Conservation (phyloP, 1,284 basidiomycete species). For the Melampsora abietis-canadensis region DNA sequence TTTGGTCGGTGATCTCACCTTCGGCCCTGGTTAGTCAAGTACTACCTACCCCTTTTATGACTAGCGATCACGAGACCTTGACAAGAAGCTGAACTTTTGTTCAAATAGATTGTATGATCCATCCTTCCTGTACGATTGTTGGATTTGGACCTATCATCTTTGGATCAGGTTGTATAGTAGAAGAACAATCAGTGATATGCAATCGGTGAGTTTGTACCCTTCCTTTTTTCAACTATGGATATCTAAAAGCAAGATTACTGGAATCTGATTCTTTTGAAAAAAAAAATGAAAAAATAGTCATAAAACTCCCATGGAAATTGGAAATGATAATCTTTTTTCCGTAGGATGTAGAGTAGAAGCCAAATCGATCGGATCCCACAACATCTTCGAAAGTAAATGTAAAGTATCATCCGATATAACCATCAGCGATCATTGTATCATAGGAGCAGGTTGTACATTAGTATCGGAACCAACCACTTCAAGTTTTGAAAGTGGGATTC, state of each 20-base stretch:
- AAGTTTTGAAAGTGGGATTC: background rate
- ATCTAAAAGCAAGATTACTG: too few species aligned
- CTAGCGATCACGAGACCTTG: background rate
- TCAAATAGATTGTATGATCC: constrained; percentile 29
- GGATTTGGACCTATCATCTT: constrained; percentile 38
- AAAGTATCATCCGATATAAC: constrained; percentile 14
- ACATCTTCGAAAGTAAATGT: constrained; percentile 37
- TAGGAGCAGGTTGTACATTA: constrained; percentile 22
- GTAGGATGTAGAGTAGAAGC: constrained; percentile 40
- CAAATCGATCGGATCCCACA: constrained; percentile 16
- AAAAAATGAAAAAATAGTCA: background rate
- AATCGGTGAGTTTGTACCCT: constrained; percentile 17
- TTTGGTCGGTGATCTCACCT: constrained; percentile 32
- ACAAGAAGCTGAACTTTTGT: background rate
- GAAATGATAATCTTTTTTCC: constrained; percentile 32
- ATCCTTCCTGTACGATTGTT: constrained; percentile 35
- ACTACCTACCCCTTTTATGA: too few species aligned
- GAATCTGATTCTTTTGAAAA: too few species aligned
- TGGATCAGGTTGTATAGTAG: constrained; percentile 39
- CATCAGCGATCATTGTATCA: constrained; percentile 18
- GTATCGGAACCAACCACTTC: constrained; percentile 10
- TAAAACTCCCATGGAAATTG: constrained; percentile 31
- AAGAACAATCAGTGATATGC: constrained; percentile 37
- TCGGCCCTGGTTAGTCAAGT: constrained; percentile 16
- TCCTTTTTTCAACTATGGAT: background rate